phyloP scores from a whole-genome alignment of 352 stramenopile genomes.

The Stephanocyclus meneghinianus region DNA sequence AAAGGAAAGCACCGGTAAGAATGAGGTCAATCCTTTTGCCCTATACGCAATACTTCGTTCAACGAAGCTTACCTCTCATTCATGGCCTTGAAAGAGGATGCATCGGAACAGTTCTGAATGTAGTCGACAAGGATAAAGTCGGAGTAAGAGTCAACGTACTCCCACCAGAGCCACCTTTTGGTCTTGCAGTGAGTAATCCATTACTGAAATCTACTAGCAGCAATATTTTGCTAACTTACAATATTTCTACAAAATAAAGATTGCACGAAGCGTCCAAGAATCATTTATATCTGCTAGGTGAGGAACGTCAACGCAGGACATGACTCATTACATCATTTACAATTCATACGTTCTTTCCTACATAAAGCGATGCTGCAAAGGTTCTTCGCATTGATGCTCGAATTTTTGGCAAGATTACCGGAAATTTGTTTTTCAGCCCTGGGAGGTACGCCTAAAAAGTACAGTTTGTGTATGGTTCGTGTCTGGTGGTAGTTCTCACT shows the following conservation, averaged over 20 bases:
- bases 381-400: constrained; percentile 90
- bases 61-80: not conserved
- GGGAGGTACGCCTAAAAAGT: constrained; percentile 32
- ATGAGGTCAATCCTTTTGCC: not conserved
- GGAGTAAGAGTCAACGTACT: constrained; percentile 90
- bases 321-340: too few species aligned
- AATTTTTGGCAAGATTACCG: constrained; percentile 91
- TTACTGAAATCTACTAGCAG: too few species aligned
- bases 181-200: constrained; percentile 80
- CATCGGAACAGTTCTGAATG: constrained; percentile 87
- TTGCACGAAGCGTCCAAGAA: constrained; percentile 90
- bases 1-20: constrained; percentile 48
- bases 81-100: constrained; percentile 86
- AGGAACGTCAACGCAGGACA: too few species aligned
- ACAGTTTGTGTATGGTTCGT: not conserved
- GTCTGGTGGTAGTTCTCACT: not conserved
- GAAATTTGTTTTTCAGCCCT: constrained; percentile 91
- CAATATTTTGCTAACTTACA: too few species aligned
- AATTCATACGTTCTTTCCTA: too few species aligned
- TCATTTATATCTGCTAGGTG: constrained; percentile 82
- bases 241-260: not conserved
- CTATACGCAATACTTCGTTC: not conserved
- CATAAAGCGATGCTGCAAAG: constrained; percentile 80
- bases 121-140: constrained; percentile 75
- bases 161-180: constrained; percentile 96